Conservation (phyloP, 495 filamentous ascomycete genomes). For the Aspergillus indologenus region DNA sequence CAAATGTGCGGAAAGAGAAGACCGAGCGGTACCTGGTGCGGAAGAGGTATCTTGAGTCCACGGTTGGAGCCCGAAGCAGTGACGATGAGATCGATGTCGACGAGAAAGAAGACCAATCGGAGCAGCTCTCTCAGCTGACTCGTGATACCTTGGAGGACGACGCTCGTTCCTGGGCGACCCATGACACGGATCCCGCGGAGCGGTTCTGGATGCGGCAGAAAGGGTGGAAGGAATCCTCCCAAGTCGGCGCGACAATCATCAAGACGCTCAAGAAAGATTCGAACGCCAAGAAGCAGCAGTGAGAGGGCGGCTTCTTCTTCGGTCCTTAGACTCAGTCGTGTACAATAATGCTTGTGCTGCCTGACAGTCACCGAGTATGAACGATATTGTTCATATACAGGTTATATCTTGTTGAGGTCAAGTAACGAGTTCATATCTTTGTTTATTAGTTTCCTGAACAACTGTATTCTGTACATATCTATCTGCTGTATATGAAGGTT, state of each 20-base stretch:
- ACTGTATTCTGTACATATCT: no score
- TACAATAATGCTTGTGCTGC: no score
- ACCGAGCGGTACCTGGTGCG: slow-evolving; percentile 70
- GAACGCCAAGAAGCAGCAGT: slow-evolving; percentile 60
- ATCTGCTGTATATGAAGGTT: no score
- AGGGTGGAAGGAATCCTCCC: slow-evolving; percentile 57
- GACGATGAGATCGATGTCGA: slow-evolving; percentile 23
- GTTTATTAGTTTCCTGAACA: no score
- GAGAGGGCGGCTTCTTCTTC: background rate
- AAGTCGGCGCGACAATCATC: slow-evolving; percentile 56
- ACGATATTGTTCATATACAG: no score
- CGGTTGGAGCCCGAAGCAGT: slow-evolving; percentile 30
- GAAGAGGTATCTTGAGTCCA: slow-evolving; percentile 63
- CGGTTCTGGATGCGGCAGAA: slow-evolving; percentile 68
- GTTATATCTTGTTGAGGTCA: no score
- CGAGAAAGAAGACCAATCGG: slow-evolving; percentile 7
- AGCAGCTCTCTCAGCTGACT: slow-evolving; percentile 35
- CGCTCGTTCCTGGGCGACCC: slow-evolving; percentile 55
- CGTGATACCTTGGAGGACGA: slow-evolving; percentile 60
- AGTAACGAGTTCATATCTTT: no score
- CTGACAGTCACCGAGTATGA: no score
- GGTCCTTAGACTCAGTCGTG: no score
- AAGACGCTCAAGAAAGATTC: slow-evolving; percentile 40
- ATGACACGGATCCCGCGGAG: slow-evolving; percentile 53
- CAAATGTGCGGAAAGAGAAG: slow-evolving; percentile 78